Evolutionary conservation across 164 flowering plant genomes (phyloP).

Genomic region (Saururus chinensis): DNA sequence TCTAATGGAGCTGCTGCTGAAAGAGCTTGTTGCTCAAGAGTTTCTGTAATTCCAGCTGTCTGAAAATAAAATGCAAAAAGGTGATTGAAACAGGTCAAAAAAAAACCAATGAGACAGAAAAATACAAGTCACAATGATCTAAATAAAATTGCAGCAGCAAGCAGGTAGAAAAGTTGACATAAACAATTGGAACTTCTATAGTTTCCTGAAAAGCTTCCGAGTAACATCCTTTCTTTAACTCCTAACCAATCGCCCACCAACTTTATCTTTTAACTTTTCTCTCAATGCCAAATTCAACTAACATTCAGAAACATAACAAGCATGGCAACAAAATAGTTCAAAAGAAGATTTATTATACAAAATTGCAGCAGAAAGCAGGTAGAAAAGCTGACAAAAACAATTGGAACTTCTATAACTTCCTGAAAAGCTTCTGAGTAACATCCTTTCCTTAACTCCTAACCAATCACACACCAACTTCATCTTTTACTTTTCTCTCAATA

Average conservation of each 20-base stretch:
- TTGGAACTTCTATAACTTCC: neutral
- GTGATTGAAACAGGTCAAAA: neutral
- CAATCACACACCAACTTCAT: too few species aligned
- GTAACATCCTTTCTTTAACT: too few species aligned
- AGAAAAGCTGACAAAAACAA: neutral
- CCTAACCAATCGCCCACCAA: too few species aligned
- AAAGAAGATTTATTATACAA: too few species aligned
- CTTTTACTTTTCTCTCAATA: too few species aligned
- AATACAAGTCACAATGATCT: neutral
- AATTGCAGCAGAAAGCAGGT: neutral
- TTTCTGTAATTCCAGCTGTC: conserved; percentile 17
- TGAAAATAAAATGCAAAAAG: conserved; percentile 1
- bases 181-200: neutral
- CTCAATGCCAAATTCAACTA: too few species aligned
- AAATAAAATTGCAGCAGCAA: neutral
- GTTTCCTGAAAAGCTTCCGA: too few species aligned
- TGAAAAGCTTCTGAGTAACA: too few species aligned
- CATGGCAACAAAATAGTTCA: too few species aligned
- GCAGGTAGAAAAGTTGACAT: neutral
- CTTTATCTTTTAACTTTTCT: too few species aligned
- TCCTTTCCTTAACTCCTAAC: too few species aligned
- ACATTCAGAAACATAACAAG: too few species aligned
- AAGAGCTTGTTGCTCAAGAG: conserved; percentile 55
- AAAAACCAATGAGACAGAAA: neutral
- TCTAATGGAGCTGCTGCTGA: conserved; percentile 57